Conservation (phyloP, 176 grass and related monocot genomes). For the Coix lacrymajobi region DNA sequence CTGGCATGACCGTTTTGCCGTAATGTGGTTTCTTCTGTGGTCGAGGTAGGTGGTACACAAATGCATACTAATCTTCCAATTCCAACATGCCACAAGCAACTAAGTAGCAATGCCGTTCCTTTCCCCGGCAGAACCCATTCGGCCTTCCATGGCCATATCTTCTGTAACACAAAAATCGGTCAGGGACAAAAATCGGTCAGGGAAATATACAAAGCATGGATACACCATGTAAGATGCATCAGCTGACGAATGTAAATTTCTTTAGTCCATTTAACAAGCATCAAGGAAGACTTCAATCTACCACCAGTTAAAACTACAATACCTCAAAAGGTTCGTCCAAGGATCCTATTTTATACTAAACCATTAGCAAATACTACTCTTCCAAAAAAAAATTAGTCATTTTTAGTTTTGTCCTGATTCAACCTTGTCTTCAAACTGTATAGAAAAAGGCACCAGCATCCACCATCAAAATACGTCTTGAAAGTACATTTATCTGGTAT, state of each 20-base stretch:
- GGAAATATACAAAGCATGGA: background rate
- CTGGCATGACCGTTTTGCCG: background rate
- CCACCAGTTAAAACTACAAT: background rate
- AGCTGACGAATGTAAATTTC: background rate
- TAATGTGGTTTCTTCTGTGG: slow-evolving; percentile 15
- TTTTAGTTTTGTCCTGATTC: background rate
- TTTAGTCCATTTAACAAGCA: background rate
- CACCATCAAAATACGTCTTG: background rate
- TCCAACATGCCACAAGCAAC: background rate
- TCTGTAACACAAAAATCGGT: slow-evolving; percentile 33
- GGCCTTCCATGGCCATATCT: slow-evolving; percentile 28
- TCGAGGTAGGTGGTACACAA: slow-evolving; percentile 2
- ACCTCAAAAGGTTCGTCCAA: background rate
- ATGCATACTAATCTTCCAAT: slow-evolving; percentile 15
- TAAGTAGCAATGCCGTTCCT: slow-evolving; percentile 39
- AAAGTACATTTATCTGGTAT: background rate
- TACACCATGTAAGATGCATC: background rate
- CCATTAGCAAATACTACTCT: background rate
- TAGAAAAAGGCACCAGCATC: background rate
- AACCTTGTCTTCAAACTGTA: background rate
- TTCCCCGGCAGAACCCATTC: slow-evolving; percentile 33
- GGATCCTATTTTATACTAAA: background rate
- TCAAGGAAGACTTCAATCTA: background rate
- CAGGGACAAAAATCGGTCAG: slow-evolving; percentile 6
- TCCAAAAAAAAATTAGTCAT: background rate